Evolutionary conservation across 345 rosid genomes (phyloP).

Genomic region (Raphanus raphanistrum): DNA sequence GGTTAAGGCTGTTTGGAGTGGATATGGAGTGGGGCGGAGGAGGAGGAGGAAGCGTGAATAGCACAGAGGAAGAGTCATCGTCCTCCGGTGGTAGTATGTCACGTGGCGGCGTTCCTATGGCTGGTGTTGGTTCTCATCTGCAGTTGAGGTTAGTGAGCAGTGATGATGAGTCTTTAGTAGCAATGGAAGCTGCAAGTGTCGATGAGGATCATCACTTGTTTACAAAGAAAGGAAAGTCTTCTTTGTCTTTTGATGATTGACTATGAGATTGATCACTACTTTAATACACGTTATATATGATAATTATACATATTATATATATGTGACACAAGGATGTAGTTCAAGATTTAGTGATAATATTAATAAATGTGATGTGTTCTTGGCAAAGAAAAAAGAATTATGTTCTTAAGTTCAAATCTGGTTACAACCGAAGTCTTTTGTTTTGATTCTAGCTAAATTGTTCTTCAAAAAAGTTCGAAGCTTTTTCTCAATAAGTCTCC

Average conservation of each 20-base stretch:
- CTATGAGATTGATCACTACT: conserved; percentile 1
- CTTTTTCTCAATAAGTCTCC: conserved; percentile 14
- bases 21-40: conserved; percentile 66
- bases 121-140: conserved; percentile 33
- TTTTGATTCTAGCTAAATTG: not conserved
- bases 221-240: conserved; percentile 61
- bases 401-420: not conserved
- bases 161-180: conserved; percentile 37
- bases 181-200: conserved; percentile 15
- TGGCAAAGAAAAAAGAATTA: not conserved
- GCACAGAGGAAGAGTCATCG: conserved; percentile 33
- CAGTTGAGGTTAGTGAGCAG: conserved; percentile 37
- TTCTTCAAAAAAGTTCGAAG: not conserved
- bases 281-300: conserved; percentile 19
- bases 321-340: conserved; percentile 27
- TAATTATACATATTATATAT: conserved; percentile 22
- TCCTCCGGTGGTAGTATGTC: conserved; percentile 36
- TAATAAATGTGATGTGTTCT: conserved; percentile 5
- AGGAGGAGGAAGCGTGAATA: conserved; percentile 28
- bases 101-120: conserved; percentile 30
- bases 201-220: conserved; percentile 33
- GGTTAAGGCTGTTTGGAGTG: conserved; percentile 68
- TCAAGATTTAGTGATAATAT: conserved; percentile 24
- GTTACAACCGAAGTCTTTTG: not conserved
- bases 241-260: conserved; percentile 44